Conservation (phyloP, 352 stramenopile species). For the Globisporangium spinosum region DNA sequence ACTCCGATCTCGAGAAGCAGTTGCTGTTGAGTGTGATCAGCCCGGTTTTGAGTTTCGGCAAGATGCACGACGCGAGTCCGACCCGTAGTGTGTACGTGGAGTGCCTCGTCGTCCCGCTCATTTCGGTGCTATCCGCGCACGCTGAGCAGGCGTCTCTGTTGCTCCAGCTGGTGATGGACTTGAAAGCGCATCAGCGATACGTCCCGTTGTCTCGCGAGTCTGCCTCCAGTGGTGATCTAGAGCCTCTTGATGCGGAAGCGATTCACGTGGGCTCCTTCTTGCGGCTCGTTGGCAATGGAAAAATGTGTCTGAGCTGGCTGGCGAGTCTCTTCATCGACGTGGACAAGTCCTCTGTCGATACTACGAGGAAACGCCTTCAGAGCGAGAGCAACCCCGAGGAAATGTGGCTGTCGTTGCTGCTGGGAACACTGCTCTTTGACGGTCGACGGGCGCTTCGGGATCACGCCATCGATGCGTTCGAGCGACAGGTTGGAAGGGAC, state of each 20-base stretch:
- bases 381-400: constrained; percentile 13
- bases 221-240: not conserved
- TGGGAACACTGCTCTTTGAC: constrained; percentile 41
- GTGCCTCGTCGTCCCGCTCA: constrained; percentile 49
- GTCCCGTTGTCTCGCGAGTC: not conserved
- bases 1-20: constrained; percentile 33
- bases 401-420: constrained; percentile 31
- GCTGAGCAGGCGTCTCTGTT: constrained; percentile 25
- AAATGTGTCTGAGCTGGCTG: constrained; percentile 31
- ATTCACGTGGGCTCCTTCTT: constrained; percentile 34
- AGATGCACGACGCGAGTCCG: not conserved
- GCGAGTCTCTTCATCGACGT: constrained; percentile 29
- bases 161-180: constrained; percentile 35
- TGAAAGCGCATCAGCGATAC: constrained; percentile 26
- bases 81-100: constrained; percentile 49
- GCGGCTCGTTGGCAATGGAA: constrained; percentile 24
- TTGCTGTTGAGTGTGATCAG: constrained; percentile 39
- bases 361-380: not conserved
- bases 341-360: not conserved
- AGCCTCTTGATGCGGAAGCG: constrained; percentile 11
- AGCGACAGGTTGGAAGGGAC: constrained; percentile 29
- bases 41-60: constrained; percentile 27
- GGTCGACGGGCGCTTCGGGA: constrained; percentile 22
- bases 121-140: constrained; percentile 40
- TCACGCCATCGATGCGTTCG: constrained; percentile 28